Percentiles rank a stretch among this genome's conserved stretches.
Conservation (phyloP, 352 stramenopile species). For the Globisporangium radiosum region DNA sequence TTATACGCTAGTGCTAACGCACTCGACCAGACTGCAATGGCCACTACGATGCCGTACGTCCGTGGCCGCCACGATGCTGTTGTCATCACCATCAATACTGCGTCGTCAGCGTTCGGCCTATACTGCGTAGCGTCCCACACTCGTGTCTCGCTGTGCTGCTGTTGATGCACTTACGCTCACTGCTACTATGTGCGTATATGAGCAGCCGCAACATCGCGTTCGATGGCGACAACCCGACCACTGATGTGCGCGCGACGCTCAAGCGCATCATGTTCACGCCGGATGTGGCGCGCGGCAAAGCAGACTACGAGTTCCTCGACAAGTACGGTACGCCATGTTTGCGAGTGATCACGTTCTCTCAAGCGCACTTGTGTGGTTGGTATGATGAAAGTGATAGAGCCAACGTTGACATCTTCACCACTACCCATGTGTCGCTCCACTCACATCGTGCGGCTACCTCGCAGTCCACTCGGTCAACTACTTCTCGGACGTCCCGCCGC, state of each 20-base stretch:
- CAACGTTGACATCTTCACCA: too few relatives aligned
- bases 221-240: conserved; percentile 22
- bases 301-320: conserved; percentile 68
- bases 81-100: too few relatives aligned
- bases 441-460: not conserved
- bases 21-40: too few relatives aligned
- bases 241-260: conserved; percentile 35
- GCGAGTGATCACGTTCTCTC: too few relatives aligned
- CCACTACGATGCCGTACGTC: too few relatives aligned
- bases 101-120: too few relatives aligned
- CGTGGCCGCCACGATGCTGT: too few relatives aligned
- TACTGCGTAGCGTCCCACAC: too few relatives aligned
- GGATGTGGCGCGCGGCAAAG: conserved; percentile 28
- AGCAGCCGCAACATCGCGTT: conserved; percentile 5
- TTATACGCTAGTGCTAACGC: too few relatives aligned
- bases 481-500: conserved; percentile 47
- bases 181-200: not conserved
- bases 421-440: too few relatives aligned
- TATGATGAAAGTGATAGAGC: too few relatives aligned
- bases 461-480: conserved; percentile 56
- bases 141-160: not conserved
- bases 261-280: conserved; percentile 39
- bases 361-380: too few relatives aligned
- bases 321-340: conserved; percentile 31
- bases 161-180: not conserved